Evolutionary conservation across 106 monocot species (phyloP), one percentile per base, ranked within the genome.

Genomic region (Chionographis japonica): DNA sequence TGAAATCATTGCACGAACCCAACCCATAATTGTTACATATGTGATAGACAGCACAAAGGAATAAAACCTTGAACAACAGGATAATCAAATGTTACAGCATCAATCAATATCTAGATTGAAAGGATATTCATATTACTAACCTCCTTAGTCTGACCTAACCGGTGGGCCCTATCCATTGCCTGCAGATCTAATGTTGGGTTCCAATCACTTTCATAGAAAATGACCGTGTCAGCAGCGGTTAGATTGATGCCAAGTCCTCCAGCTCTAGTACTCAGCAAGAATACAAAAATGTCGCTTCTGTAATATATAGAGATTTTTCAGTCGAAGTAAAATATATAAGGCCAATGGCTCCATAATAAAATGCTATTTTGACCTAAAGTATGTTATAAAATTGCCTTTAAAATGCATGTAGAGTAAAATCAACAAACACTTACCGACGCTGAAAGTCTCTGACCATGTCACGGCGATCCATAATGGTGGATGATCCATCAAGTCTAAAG

Each of bases 361-460:
- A 19, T 27, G 27, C 1, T 27, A 27, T 27, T 27, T 27, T 0
- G 1, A 27, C 27, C 46, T 6, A 6, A 46, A 46, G 46, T 46
- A 46, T 46, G 46, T 0, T 10, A 46, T 46, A 46, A 46, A 27
- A 27, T 27, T 27, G 27, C 1, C 27, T 27, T 27, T 27, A 27
- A 27, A 27, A 27, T 0, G 27, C 27, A 27, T 27, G 27, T 1
- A 27, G 27, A 27, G 27, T 27, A 27, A n/a, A 56, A 71, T 60
- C 10, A 54, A 59, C 2, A 16, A 71, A 41, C 56, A n/a, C 65
- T 50, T 74, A 92, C 92, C 97, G 56, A 46, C 71, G 68, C 72
- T 97, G 97, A 65, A 97, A 92, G 56, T 92, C 97, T 67, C 97
- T 72, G 42, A 97, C 97, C 97, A 97, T 97, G 74, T 97, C 97